These are phyloP conservation scores for Fusarium chuoi DNA, from an alignment of 2,329 filamentous ascomycete genomes.

Conservation along the genomic window DNA sequence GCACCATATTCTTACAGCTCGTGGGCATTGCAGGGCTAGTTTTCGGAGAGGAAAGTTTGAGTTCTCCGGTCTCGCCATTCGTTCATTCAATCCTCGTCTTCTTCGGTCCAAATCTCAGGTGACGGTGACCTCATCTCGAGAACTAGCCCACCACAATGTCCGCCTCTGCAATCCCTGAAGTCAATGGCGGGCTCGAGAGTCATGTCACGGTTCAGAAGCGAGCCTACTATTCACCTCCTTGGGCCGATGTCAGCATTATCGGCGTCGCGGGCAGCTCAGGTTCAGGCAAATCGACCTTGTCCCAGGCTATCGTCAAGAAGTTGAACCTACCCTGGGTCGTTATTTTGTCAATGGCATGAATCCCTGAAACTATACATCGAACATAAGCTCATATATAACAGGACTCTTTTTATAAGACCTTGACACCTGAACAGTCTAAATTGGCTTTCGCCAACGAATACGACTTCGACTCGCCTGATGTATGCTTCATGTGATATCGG, in stretches of 20 bases:
- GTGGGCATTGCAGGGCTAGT: slow-evolving; percentile 39
- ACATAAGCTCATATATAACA: slow-evolving; percentile 52
- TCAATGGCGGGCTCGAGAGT: slow-evolving; percentile 46
- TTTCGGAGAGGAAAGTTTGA: slow-evolving; percentile 20
- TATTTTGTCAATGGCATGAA: slow-evolving; percentile 89
- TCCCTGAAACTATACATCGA: neutral
- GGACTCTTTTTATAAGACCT: slow-evolving; percentile 97
- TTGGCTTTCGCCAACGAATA: slow-evolving; percentile 90
- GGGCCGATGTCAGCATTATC: slow-evolving; percentile 96
- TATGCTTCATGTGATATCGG: slow-evolving; percentile 45
- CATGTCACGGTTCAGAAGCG: slow-evolving; percentile 64
- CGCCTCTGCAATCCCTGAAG: slow-evolving; percentile 28
- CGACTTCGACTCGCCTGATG: slow-evolving; percentile 92
- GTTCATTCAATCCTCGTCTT: neutral
- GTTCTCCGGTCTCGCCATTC: slow-evolving; percentile 1
- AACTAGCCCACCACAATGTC: slow-evolving; percentile 38
- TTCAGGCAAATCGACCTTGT: slow-evolving; percentile 92
- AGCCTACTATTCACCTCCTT: slow-evolving; percentile 90
- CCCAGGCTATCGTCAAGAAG: slow-evolving; percentile 88
- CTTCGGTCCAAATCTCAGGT: neutral
- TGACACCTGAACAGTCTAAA: slow-evolving; percentile 80
- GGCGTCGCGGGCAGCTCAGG: slow-evolving; percentile 95
- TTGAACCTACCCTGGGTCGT: slow-evolving; percentile 97
- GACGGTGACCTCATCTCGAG: slow-evolving; percentile 28
- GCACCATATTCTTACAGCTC: slow-evolving; percentile 18